These are phyloP conservation scores for Citrullus colocynthis DNA, from an alignment of 306 rosid species.

Conservation along the genomic window DNA sequence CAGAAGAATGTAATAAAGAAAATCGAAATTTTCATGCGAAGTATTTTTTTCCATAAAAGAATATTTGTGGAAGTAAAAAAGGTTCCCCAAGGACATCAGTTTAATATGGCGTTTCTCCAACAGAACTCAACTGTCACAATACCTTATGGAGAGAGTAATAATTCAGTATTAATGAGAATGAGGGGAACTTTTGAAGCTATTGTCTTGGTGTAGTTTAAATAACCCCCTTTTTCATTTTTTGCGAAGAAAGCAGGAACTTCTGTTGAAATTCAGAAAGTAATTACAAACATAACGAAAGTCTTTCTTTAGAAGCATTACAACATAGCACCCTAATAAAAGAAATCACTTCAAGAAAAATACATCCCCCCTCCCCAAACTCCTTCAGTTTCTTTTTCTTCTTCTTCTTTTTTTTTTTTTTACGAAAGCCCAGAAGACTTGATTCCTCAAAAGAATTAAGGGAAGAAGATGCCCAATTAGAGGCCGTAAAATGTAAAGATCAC, in stretches of 20 bases:
- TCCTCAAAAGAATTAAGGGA: no score
- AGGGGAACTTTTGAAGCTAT: background rate
- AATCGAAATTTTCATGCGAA: background rate
- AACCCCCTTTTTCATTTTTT: background rate
- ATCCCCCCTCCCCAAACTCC: background rate
- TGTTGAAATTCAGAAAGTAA: background rate
- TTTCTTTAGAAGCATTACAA: background rate
- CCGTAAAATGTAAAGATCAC: no score
- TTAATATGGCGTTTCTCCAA: background rate
- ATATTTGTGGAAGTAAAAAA: background rate
- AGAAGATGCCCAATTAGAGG: no score
- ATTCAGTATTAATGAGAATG: background rate
- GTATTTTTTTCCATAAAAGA: background rate
- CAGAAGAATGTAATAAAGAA: background rate
- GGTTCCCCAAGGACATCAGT: background rate
- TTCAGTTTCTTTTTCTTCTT: background rate
- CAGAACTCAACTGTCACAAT: background rate
- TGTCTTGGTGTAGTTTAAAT: background rate
- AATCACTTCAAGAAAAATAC: background rate
- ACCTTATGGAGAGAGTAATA: background rate
- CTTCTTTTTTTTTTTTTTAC: no score
- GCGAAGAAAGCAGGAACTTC: background rate
- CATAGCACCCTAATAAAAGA: background rate
- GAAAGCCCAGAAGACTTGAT: no score
- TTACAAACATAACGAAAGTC: no score